phyloP scores from a whole-genome alignment of 1,139 yeast species.

The Taiozyma sp. region DNA sequence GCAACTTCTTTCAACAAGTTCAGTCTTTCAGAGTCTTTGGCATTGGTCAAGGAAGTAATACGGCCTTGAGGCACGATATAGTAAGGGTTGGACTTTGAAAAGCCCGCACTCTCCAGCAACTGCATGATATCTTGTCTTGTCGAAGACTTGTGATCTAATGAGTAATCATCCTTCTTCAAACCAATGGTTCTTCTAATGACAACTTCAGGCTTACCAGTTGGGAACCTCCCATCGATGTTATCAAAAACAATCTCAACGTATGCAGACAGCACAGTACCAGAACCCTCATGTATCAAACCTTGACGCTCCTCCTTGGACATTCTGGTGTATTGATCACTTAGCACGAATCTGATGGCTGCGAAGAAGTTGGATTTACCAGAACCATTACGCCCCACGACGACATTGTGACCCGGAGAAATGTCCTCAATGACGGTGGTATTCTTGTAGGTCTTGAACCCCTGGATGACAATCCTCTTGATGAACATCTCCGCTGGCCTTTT shows the following conservation, averaged over 20 bases:
- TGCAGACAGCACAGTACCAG: conserved; percentile 90
- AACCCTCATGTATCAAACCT: conserved; percentile 83
- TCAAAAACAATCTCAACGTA: conserved; percentile 88
- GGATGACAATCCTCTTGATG: conserved; percentile 56
- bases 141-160: conserved; percentile 51
- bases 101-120: conserved; percentile 86
- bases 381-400: conserved; percentile 93
- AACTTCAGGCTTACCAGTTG: conserved; percentile 51
- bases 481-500: conserved; percentile 24
- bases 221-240: conserved; percentile 67
- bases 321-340: conserved; percentile 86
- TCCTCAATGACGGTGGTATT: conserved; percentile 74
- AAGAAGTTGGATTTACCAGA: conserved; percentile 96
- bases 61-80: conserved; percentile 97
- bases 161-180: conserved; percentile 81
- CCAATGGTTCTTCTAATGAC: conserved; percentile 85
- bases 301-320: conserved; percentile 88
- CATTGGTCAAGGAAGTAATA: conserved; percentile 79
- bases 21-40: conserved; percentile 78
- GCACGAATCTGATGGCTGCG: conserved; percentile 89
- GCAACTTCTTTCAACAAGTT: conserved; percentile 84
- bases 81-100: conserved; percentile 85
- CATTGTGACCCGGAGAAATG: conserved; percentile 79
- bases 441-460: conserved; percentile 93
- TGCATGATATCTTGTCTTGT: conserved; percentile 80